phyloP scores from a whole-genome alignment of 805 yeast species.

The Saccharomycopsis sp. region DNA sequence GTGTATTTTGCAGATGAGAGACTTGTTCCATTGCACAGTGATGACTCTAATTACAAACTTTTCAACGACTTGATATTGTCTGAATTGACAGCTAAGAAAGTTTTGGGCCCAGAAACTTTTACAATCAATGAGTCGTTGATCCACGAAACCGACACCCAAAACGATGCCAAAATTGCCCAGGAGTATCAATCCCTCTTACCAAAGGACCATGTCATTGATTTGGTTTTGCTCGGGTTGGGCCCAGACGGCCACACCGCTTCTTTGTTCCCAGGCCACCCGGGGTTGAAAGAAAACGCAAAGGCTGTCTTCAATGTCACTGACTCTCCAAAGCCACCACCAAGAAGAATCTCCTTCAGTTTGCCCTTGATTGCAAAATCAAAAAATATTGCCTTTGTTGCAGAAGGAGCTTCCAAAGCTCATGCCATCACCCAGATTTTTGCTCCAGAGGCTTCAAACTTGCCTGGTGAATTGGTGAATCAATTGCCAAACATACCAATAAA shows the following conservation, averaged over 20 bases:
- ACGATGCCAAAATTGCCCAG: conserved; percentile 82
- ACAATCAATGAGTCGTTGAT: conserved; percentile 76
- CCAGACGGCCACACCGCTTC: conserved; percentile 98
- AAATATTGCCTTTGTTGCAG: conserved; percentile 89
- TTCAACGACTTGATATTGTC: conserved; percentile 61
- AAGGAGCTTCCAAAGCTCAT: conserved; percentile 79
- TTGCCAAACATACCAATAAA: conserved; percentile 25
- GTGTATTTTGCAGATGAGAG: conserved; percentile 89
- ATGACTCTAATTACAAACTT: conserved; percentile 79
- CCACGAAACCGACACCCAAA: conserved; percentile 41
- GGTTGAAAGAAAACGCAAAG: conserved; percentile 77
- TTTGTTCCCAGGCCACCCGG: conserved; percentile 76
- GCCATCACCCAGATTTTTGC: conserved; percentile 64
- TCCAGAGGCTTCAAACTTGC: conserved; percentile 40
- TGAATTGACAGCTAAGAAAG: conserved; percentile 28
- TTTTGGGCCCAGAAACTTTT: conserved; percentile 57
- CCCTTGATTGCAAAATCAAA: conserved; percentile 94
- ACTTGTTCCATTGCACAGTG: conserved; percentile 70
- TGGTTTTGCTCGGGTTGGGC: conserved; percentile 89
- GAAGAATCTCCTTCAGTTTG: conserved; percentile 81
- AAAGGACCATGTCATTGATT: conserved; percentile 85
- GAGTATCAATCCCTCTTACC: conserved; percentile 79
- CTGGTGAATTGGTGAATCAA: conserved; percentile 67
- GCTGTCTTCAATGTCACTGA: conserved; percentile 91
- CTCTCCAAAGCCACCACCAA: conserved; percentile 82